phyloP scores from a whole-genome alignment of 495 filamentous ascomycete genomes.

The Thozetella sp. region DNA sequence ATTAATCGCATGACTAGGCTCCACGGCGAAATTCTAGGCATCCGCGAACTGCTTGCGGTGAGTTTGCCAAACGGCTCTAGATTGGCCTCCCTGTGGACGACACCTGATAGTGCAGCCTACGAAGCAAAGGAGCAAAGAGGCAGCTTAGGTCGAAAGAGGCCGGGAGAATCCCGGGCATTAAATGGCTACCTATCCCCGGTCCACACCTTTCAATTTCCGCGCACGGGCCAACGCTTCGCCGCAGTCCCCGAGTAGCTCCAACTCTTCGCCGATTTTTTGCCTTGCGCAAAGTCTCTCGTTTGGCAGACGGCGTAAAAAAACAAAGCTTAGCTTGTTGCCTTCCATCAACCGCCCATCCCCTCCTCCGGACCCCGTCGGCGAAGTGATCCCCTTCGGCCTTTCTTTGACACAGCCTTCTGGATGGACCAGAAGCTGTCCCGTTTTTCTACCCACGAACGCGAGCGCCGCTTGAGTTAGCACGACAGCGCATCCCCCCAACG shows the following conservation, averaged over 20 bases:
- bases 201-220: neutral
- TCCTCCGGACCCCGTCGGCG: neutral
- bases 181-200: neutral
- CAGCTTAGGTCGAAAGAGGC: neutral
- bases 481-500: neutral
- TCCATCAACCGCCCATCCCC: neutral
- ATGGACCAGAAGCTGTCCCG: neutral
- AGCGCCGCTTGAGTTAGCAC: neutral
- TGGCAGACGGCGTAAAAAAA: neutral
- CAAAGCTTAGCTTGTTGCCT: conserved; percentile 3
- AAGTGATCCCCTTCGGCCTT: neutral
- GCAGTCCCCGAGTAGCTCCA: neutral
- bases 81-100: too few species aligned
- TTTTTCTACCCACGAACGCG: neutral
- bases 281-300: neutral
- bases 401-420: neutral
- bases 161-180: neutral
- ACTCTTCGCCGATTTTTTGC: neutral
- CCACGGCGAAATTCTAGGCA: too few species aligned
- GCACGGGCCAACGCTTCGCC: neutral
- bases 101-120: too few species aligned
- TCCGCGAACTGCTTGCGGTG: too few species aligned
- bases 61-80: too few species aligned
- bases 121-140: too few species aligned
- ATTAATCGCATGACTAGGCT: too few species aligned